Percentiles rank a stretch among this genome's conserved stretches.
phyloP scores from a whole-genome alignment of 2,329 filamentous ascomycete species.

The Trichoderma oligosporum region DNA sequence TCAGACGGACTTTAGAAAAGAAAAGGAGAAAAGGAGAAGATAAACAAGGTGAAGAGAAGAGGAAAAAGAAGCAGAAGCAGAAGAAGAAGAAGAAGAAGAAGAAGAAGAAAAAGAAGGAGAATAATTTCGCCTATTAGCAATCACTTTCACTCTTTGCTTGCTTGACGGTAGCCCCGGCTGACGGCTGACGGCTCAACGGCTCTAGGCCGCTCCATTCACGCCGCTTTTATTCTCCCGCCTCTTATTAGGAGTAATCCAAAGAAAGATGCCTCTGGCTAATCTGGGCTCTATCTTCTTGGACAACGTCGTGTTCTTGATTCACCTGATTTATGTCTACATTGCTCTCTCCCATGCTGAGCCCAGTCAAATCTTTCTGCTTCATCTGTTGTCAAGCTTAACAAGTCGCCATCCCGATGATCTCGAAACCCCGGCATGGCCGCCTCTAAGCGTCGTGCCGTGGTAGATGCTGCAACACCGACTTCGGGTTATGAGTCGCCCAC shows the following conservation, averaged over 20 bases:
- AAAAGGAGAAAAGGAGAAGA: too few species aligned
- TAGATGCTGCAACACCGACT: slow-evolving; percentile 7
- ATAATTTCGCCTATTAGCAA: slow-evolving; percentile 1
- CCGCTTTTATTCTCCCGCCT: neutral
- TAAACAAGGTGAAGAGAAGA: too few species aligned
- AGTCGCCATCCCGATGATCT: slow-evolving; percentile 47
- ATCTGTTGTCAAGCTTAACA: slow-evolving; percentile 47
- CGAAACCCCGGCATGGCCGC: slow-evolving; percentile 38
- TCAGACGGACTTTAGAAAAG: too few species aligned
- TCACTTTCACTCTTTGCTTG: neutral
- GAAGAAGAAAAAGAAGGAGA: neutral
- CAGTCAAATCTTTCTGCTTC: slow-evolving; percentile 44
- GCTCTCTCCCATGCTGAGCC: slow-evolving; percentile 49
- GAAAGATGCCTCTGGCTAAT: slow-evolving; percentile 48
- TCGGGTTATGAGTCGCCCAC: slow-evolving; percentile 39
- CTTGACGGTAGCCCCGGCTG: too few species aligned
- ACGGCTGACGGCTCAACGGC: neutral
- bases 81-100: too few species aligned
- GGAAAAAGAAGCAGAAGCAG: too few species aligned
- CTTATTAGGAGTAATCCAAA: neutral
- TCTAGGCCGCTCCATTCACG: neutral
- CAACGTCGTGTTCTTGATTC: slow-evolving; percentile 51
- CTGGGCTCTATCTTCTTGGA: slow-evolving; percentile 50
- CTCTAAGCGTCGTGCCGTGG: slow-evolving; percentile 21
- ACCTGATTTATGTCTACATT: slow-evolving; percentile 51